Conservation (phyloP, 2,329 filamentous ascomycete genomes). For the Monosporascus cannonballus region DNA sequence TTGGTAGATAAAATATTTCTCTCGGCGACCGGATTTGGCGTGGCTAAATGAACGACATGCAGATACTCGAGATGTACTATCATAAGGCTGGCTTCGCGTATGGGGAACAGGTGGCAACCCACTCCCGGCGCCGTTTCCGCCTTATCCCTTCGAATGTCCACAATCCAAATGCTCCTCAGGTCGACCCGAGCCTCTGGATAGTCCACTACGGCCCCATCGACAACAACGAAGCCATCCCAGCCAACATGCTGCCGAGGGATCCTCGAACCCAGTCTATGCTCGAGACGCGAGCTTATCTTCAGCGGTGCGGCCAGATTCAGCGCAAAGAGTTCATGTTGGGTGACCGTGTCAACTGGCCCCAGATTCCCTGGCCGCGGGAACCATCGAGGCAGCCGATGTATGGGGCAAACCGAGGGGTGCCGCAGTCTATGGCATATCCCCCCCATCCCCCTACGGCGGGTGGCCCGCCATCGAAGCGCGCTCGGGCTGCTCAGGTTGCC, state of each 20-base stretch:
- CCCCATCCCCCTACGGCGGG: slow-evolving; percentile 37
- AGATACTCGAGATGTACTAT: slow-evolving; percentile 86
- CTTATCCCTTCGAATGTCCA: slow-evolving; percentile 67
- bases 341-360: slow-evolving; percentile 85
- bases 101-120: slow-evolving; percentile 67
- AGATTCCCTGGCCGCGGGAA: slow-evolving; percentile 63
- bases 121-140: slow-evolving; percentile 80
- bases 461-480: slow-evolving; percentile 50
- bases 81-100: slow-evolving; percentile 76
- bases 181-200: slow-evolving; percentile 82
- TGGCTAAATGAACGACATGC: not conserved
- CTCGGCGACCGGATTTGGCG: no score
- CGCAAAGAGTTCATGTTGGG: slow-evolving; percentile 93
- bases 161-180: slow-evolving; percentile 60
- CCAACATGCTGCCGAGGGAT: slow-evolving; percentile 58
- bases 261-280: slow-evolving; percentile 55
- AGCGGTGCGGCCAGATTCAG: slow-evolving; percentile 71
- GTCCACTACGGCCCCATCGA: slow-evolving; percentile 82
- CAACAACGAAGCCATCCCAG: slow-evolving; percentile 65
- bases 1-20: not conserved
- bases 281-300: slow-evolving; percentile 57
- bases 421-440: slow-evolving; percentile 59
- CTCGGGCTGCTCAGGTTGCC: slow-evolving; percentile 37
- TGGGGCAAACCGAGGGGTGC: slow-evolving; percentile 42
- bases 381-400: slow-evolving; percentile 46